Conservation (phyloP, 805 yeast species). For the Priceomyces carsonii region DNA sequence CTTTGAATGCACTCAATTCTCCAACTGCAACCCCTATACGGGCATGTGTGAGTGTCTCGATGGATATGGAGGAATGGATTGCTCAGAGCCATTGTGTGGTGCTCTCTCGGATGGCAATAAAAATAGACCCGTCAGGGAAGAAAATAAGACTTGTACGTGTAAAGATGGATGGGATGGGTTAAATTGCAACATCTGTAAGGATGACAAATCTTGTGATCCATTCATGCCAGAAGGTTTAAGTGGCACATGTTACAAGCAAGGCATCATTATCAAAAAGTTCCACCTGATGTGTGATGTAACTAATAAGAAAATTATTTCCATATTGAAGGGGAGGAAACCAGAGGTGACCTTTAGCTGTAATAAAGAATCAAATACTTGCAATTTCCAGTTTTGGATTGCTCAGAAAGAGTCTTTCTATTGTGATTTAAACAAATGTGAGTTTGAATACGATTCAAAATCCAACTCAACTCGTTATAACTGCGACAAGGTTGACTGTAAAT, state of each 20-base stretch:
- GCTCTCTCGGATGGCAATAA: slow-evolving; percentile 62
- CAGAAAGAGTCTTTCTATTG: slow-evolving; percentile 89
- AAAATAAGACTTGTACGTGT: slow-evolving; percentile 64
- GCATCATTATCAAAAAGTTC: slow-evolving; percentile 74
- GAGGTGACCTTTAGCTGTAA: slow-evolving; percentile 93
- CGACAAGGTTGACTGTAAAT: slow-evolving; percentile 75
- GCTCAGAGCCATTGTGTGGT: slow-evolving; percentile 88
- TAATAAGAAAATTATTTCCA: slow-evolving; percentile 77
- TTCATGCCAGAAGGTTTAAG: slow-evolving; percentile 83
- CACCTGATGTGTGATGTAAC: slow-evolving; percentile 96
- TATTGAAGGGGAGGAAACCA: slow-evolving; percentile 78
- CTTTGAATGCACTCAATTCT: slow-evolving; percentile 86
- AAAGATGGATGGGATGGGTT: slow-evolving; percentile 90
- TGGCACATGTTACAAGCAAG: slow-evolving; percentile 89
- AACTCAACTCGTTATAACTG: slow-evolving; percentile 81
- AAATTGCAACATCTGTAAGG: slow-evolving; percentile 84
- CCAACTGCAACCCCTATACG: slow-evolving; percentile 81
- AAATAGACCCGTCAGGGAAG: slow-evolving; percentile 63
- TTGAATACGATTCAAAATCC: slow-evolving; percentile 56
- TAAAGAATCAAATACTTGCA: slow-evolving; percentile 61
- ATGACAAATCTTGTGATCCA: slow-evolving; percentile 75
- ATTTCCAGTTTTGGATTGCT: slow-evolving; percentile 96
- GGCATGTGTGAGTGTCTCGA: slow-evolving; percentile 91
- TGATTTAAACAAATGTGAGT: slow-evolving; percentile 72
- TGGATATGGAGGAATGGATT: slow-evolving; percentile 94